These are phyloP conservation scores for Astrothelium macrocarpum DNA, from an alignment of 495 filamentous ascomycete species.

Conservation along the genomic window DNA sequence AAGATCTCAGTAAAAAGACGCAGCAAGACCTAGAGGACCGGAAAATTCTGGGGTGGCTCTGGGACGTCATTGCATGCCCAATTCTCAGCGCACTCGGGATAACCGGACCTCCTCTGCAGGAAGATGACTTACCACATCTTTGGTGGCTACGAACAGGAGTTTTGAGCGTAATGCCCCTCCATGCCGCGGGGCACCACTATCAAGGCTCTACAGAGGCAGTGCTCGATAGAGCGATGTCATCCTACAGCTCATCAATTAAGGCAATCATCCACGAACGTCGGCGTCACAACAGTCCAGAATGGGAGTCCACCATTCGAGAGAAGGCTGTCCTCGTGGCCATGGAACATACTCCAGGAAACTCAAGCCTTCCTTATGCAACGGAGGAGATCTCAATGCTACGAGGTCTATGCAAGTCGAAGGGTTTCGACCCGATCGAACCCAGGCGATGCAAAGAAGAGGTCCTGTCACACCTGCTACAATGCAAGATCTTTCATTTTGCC, in stretches of 20 bases:
- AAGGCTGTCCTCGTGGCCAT: constrained; percentile 24
- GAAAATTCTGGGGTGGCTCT: constrained; percentile 16
- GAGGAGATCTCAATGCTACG: constrained; percentile 9
- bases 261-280: constrained; percentile 17
- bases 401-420: not conserved
- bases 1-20: not conserved
- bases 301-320: not conserved
- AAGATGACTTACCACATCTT: constrained; percentile 13
- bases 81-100: constrained; percentile 2
- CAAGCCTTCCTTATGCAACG: constrained; percentile 5
- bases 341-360: constrained; percentile 16
- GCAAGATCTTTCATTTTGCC: constrained; percentile 25
- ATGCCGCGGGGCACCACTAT: constrained; percentile 19
- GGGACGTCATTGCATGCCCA: constrained; percentile 16
- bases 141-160: constrained; percentile 6
- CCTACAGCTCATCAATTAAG: constrained; percentile 28
- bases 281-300: not conserved
- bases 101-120: constrained; percentile 8
- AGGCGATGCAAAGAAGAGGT: constrained; percentile 16
- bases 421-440: constrained; percentile 9
- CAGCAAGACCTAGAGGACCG: not conserved
- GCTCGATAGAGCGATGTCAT: constrained; percentile 24
- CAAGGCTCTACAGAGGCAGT: constrained; percentile 12
- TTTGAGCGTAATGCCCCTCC: constrained; percentile 15
- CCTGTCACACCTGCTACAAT: constrained; percentile 11